Percentiles rank a stretch among this genome's conserved stretches.
These are phyloP conservation scores for Ceratocystis albifundus DNA, from an alignment of 2,329 filamentous ascomycete genomes.

Conservation along the genomic window DNA sequence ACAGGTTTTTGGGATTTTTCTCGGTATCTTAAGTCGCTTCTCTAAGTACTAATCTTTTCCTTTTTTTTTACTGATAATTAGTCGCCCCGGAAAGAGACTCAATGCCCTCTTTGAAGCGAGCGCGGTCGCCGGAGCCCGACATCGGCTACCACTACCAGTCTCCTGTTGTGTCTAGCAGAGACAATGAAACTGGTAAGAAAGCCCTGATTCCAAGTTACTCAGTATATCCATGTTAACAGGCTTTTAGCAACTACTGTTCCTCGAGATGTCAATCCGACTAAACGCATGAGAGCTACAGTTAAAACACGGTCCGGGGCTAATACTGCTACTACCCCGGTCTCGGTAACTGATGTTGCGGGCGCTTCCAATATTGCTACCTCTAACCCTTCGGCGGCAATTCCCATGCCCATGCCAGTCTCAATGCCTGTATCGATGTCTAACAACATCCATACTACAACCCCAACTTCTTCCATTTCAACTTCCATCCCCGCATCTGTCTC, in stretches of 20 bases:
- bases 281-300: constrained; percentile 29
- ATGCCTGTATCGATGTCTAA: not conserved
- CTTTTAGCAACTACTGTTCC: not conserved
- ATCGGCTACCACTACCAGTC: constrained; percentile 14
- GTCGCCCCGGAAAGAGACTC: not conserved
- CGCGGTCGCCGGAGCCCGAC: constrained; percentile 18
- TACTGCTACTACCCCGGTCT: not conserved
- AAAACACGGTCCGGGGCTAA: not conserved
- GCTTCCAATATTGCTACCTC: not conserved
- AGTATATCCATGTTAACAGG: not conserved
- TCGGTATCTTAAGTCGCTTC: not conserved
- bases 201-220: not conserved
- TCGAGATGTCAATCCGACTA: not conserved
- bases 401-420: not conserved
- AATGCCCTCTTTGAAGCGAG: constrained; percentile 19
- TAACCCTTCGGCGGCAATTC: not conserved
- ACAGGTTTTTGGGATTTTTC: too few relatives aligned
- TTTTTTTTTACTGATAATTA: not conserved
- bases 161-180: constrained; percentile 27
- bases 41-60: not conserved
- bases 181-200: constrained; percentile 62
- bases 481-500: not conserved
- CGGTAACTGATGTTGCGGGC: not conserved
- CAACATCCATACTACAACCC: not conserved
- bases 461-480: not conserved